These are phyloP conservation scores for Fusarium zealandicum DNA, from an alignment of 2,329 filamentous ascomycete genomes.

Conservation along the genomic window DNA sequence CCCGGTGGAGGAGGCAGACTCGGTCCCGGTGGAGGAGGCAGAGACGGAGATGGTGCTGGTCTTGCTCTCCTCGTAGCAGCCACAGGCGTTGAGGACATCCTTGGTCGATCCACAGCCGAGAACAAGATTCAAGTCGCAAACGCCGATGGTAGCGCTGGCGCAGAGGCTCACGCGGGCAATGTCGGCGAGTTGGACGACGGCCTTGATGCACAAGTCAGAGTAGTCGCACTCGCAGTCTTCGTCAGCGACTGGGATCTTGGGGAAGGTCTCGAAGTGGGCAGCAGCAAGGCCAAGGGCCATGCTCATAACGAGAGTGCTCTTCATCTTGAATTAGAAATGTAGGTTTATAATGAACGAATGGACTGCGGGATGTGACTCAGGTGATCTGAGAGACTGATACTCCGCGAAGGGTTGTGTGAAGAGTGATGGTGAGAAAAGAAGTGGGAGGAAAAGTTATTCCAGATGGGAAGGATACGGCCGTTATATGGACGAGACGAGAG, in stretches of 20 bases:
- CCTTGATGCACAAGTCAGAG: constrained; percentile 9
- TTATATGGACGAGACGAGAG: constrained; percentile 32
- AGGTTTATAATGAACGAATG: constrained; percentile 42
- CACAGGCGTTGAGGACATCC: background rate
- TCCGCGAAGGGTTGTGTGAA: constrained; percentile 29
- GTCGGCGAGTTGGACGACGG: background rate
- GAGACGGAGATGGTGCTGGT: constrained; percentile 9
- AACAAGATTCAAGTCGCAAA: background rate
- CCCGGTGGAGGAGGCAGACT: constrained; percentile 2
- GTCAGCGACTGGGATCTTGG: too few relatives aligned
- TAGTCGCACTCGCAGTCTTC: constrained; percentile 17
- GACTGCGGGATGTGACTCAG: constrained; percentile 34
- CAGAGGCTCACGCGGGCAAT: background rate
- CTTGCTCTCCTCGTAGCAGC: background rate
- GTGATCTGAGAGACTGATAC: constrained; percentile 31
- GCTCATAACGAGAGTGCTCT: constrained; percentile 42
- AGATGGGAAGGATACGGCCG: constrained; percentile 19
- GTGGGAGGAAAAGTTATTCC: background rate
- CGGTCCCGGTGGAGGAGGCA: constrained; percentile 4
- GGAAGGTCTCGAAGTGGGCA: too few relatives aligned
- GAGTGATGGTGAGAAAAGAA: constrained; percentile 31
- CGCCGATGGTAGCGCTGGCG: background rate
- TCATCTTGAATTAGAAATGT: constrained; percentile 46
- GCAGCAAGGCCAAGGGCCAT: constrained; percentile 43
- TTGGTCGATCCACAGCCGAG: background rate